Percentiles rank a stretch among this genome's conserved stretches.
phyloP scores from a whole-genome alignment of 2,329 filamentous ascomycete species.

The Colletotrichum theobromicola region DNA sequence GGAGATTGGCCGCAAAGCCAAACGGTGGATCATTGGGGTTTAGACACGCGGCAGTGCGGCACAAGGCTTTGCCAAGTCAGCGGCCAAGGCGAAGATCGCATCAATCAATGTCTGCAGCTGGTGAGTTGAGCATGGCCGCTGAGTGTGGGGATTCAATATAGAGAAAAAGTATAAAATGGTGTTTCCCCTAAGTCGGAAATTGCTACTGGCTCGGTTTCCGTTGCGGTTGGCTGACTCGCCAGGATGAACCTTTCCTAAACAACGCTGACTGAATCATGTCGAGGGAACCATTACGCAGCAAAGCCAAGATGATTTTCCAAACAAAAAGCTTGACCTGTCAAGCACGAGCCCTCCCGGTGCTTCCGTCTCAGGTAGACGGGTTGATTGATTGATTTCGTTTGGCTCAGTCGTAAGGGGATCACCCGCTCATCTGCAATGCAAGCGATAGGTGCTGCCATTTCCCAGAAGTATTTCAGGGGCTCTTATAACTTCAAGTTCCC shows the following conservation, averaged over 20 bases:
- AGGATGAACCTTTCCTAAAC: not conserved
- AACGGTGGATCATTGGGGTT: not conserved
- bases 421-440: not conserved
- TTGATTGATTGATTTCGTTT: not conserved
- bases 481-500: not conserved
- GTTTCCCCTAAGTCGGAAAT: not conserved
- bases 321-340: not conserved
- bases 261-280: not conserved
- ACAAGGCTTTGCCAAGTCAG: not conserved
- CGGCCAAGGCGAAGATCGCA: not conserved
- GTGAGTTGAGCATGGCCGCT: not conserved
- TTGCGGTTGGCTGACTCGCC: not conserved
- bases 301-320: conserved; percentile 1
- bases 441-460: not conserved
- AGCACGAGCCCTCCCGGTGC: not conserved
- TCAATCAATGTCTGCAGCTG: not conserved
- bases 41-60: conserved; percentile 2
- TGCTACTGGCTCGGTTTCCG: not conserved
- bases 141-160: not conserved
- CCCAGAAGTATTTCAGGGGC: not conserved
- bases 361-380: not conserved
- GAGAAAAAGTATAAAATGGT: conserved; percentile 2
- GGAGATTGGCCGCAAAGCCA: not conserved
- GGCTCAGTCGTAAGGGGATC: not conserved
- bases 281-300: not conserved